Base-by-base conservation (phyloP, 2,329 filamentous ascomycete genomes). In the Ophiosphaerella korrae region DNA sequence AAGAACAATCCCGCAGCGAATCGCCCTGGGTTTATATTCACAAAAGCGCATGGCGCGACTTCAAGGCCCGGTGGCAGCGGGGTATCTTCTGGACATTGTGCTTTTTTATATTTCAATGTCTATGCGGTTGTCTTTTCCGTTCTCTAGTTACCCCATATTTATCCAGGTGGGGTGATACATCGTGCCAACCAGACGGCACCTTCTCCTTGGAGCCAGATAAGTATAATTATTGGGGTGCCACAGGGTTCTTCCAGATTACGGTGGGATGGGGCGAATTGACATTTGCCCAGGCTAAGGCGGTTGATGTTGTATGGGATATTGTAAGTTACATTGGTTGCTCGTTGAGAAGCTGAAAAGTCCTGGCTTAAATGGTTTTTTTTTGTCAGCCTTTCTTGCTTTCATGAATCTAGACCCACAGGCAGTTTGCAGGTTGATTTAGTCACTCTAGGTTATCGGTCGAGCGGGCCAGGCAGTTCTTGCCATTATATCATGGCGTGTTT, bases 301-400 rank as follows among this genome's bases (percentile, higher is more conserved):
- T 68, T 33, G 65, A 67, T 33, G 49, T 67, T 2, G 39, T 23
- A 2, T 67, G 62, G 58, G 60, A 66, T 24, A 48, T 66, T 24
- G 18, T 21, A 21, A 21, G 18, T 21, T 21, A 21, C 3, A 21
- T 21, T 21, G 3, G 18, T 4, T 21, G 18, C 18, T 21, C 5
- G 5, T 21, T 21, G 3, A 21, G 18, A 21, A 21, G 3, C 3
- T 4, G 18, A 21, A 21, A 21, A 3, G 18, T 21, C 18, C 3
- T 4, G 3, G 18, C 3, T 21, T 4, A 21, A 4, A 21, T 21
- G 18, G 3, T 21, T 4, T 21, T 21, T 21, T 4, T 21, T 21
- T 4, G 18, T 4, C 18, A 21, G 18, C 18, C 18, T 21, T 21
- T 21, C 18, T 21, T 21, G 18, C 18, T 21, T 21, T 21, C 18